Evolutionary conservation across 345 rosid genomes (phyloP).

Genomic region (Eucalyptus polyanthemos): DNA sequence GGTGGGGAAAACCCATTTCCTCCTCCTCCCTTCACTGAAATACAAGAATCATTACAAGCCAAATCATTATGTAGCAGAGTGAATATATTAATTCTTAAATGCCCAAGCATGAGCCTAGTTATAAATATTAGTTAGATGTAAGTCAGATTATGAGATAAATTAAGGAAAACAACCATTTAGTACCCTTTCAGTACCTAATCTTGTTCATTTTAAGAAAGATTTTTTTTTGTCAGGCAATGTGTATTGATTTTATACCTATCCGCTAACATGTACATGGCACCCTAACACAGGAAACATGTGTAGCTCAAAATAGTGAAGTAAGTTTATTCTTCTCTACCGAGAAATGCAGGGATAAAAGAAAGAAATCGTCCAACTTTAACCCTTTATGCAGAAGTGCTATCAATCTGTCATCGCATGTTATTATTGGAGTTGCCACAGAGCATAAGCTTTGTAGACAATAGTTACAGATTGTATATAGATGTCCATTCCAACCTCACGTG

Average conservation of each 20-base stretch:
- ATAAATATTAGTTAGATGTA: neutral
- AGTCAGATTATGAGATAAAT: neutral
- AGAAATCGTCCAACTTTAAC: neutral
- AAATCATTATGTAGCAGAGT: neutral
- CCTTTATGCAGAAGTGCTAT: neutral
- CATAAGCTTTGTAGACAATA: neutral
- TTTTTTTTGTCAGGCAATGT: too few species aligned
- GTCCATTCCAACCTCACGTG: slow-evolving; percentile 63
- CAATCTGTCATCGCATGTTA: neutral
- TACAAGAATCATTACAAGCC: neutral
- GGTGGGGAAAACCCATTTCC: slow-evolving; percentile 91
- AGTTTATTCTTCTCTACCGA: neutral
- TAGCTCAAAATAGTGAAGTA: neutral
- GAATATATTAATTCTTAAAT: neutral
- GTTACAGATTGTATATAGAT: neutral
- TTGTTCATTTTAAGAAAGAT: too few species aligned
- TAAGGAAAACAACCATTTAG: neutral
- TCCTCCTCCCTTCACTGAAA: slow-evolving; percentile 85
- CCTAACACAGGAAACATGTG: neutral
- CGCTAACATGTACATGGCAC: neutral
- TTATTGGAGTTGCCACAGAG: neutral
- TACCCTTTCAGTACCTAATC: too few species aligned
- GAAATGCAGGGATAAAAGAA: neutral
- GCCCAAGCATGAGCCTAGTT: neutral
- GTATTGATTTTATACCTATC: too few species aligned